Evolutionary conservation across 2,329 filamentous ascomycete species (phyloP), one percentile per base, ranked within the genome.

Genomic region (Beauveria australis): DNA sequence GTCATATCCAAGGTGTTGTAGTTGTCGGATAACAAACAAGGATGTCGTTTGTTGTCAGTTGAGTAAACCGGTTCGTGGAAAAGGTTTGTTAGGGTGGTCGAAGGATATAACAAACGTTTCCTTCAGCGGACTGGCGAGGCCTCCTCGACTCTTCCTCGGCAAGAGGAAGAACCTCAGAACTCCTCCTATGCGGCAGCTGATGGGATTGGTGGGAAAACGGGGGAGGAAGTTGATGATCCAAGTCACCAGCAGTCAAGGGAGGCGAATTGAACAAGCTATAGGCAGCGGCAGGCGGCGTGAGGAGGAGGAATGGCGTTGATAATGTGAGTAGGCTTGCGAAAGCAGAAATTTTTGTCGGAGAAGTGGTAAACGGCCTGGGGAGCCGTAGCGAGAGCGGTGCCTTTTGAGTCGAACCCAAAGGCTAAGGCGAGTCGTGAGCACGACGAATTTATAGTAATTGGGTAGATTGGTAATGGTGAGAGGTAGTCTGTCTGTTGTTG

Each of bases 161-260:
- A 81, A 94, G 93, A 96, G 92, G 93, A 97, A 97, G 93, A 96
- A 92, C 89, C 89, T 87, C 84, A 85, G 86, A 88, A 88, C 85
- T 85, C 87, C 89, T 95, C 90, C 91, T 97, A 99, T 99, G 93
- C 94, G 94, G 94, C 94, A 97, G 93, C 91, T 96, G 89, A 84
- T 81, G 78, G 76, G 79, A 78, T 78, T 83, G 77, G 75, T 83
- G 78, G 74, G 79, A 82, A 76, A 81, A 82, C 75, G 76, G 73
- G 68, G 79, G 70, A 64, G 79, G 74, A 70, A 75, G 64, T 66
- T 75, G 74, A 73, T 79, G 74, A 71, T 74, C 73, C 69, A 75
- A 74, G 68, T 73, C 73, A 74, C 81, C 73, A 72, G 81, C 77
- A 18, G 58, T 54, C 74, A 82, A 76, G 73, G 81, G 71, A 68